These are phyloP conservation scores for Chromera velia DNA, from an alignment of 73 alveolate species.

Conservation along the genomic window DNA sequence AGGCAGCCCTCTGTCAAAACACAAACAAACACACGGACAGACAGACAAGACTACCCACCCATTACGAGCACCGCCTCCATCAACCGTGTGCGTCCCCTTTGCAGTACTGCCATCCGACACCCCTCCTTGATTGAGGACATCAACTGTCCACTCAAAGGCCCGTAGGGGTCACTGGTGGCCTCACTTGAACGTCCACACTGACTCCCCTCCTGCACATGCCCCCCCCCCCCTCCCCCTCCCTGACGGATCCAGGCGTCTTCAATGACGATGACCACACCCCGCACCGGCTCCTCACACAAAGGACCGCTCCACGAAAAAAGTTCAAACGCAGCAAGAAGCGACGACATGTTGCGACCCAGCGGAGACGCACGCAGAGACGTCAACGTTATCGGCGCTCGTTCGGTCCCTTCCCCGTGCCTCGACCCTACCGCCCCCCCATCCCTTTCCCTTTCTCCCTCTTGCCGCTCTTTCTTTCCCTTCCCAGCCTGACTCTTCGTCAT, in stretches of 20 bases:
- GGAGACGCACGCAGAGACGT: no score
- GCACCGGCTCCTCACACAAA: conserved; percentile 37
- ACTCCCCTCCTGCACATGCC: no score
- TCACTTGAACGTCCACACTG: no score
- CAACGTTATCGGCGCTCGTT: no score
- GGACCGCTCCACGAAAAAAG: conserved; percentile 31
- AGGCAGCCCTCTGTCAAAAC: no score
- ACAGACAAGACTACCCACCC: no score
- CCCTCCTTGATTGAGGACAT: conserved; percentile 8
- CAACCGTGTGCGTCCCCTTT: conserved; percentile 21
- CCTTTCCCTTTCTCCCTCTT: neutral
- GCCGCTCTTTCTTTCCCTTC: no score
- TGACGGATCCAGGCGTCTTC: conserved; percentile 6
- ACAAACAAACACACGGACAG: no score
- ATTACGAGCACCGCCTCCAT: conserved; percentile 7
- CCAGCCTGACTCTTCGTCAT: no score
- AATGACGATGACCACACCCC: conserved; percentile 33
- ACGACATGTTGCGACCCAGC: conserved; percentile 14
- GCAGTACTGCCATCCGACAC: conserved; percentile 25
- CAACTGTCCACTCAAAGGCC: neutral
- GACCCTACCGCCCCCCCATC: neutral
- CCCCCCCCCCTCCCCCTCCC: conserved; percentile 8
- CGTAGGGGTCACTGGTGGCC: no score
- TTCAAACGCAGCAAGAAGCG: conserved; percentile 11
- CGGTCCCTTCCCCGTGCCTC: no score